A percentile compares a stretch with the other conserved stretches of the same genome.
phyloP scores from a whole-genome alignment of 257 asterid species.

The Salvia splendens region DNA sequence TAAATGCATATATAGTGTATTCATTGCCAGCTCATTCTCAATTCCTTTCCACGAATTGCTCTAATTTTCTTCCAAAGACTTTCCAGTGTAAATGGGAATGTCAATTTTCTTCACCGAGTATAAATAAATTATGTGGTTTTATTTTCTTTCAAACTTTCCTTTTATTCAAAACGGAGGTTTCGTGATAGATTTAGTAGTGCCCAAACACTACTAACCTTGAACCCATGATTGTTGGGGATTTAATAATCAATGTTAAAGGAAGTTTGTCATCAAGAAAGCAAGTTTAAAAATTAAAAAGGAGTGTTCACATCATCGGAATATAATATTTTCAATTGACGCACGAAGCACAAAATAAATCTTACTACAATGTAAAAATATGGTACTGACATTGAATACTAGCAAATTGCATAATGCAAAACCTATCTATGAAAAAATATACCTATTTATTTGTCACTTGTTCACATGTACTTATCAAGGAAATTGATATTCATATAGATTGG shows the following conservation, averaged over 20 bases:
- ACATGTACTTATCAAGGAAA: slow-evolving; percentile 19
- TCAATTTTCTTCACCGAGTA: neutral
- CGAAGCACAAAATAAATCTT: neutral
- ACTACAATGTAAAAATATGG: neutral
- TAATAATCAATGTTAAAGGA: neutral
- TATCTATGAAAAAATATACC: neutral
- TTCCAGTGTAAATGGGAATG: neutral
- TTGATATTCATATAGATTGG: neutral
- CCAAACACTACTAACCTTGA: neutral
- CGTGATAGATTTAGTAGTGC: neutral
- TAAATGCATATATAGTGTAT: too few species aligned
- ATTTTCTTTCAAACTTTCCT: neutral
- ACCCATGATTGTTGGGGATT: neutral
- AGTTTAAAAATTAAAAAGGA: neutral
- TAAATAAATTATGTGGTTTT: neutral
- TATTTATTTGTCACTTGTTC: slow-evolving; percentile 22
- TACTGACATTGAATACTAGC: neutral
- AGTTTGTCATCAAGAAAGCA: neutral
- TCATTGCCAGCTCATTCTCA: neutral
- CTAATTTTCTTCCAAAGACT: neutral
- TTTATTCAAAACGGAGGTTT: neutral
- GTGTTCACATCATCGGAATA: slow-evolving; percentile 2
- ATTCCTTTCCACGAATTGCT: slow-evolving; percentile 2
- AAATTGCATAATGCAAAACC: neutral
- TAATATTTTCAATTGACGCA: neutral